Base-by-base conservation (phyloP, 2,329 filamentous ascomycete species). In the Trichocomaceae sp. region DNA sequence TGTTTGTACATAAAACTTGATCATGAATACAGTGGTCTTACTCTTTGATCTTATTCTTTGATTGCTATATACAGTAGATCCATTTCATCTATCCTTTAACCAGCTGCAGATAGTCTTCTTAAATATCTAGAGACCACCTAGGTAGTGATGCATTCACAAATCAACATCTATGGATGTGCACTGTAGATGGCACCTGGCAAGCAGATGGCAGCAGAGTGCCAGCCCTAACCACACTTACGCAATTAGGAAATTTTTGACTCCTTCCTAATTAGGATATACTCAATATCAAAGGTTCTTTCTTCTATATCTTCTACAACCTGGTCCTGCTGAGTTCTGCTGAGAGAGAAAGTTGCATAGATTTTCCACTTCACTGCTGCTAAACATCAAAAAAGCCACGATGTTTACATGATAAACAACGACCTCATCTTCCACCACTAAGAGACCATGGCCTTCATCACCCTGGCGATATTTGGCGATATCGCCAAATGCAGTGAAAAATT, bases 171-270 rank as follows among this genome's bases (percentile, higher is more conserved):
- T n/a, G n/a, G n/a, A n/a, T n/a, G n/a, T n/a, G n/a, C n/a, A n/a
- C n/a, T n/a, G n/a, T n/a, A n/a, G n/a, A n/a, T n/a, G n/a, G n/a
- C n/a, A n/a, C n/a, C n/a, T n/a, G n/a, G n/a, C n/a, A n/a, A n/a
- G n/a, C n/a, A n/a, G n/a, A n/a, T n/a, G n/a, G n/a, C n/a, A n/a
- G n/a, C n/a, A n/a, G n/a, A n/a, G n/a, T n/a, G n/a, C n/a, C 17
- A 12, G 29, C 42, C 35, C 15, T n/a, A 37, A 46, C 15, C 20
- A 46, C 19, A 37, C 50, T 53, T 53, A 53, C 51, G 51, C 51
- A 53, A 53, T 47, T 47, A 53, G 51, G 51, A 47, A 53, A 47
- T 47, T 47, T 47, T 47, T 33, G 8, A 19, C 15, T 41, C 44
- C 29, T 53, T 47, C 51, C 51, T 53, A 47, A 42, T 47, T 47